Base-by-base conservation (phyloP, 2,329 filamentous ascomycete species). In the Sclerotinia nivalis region DNA sequence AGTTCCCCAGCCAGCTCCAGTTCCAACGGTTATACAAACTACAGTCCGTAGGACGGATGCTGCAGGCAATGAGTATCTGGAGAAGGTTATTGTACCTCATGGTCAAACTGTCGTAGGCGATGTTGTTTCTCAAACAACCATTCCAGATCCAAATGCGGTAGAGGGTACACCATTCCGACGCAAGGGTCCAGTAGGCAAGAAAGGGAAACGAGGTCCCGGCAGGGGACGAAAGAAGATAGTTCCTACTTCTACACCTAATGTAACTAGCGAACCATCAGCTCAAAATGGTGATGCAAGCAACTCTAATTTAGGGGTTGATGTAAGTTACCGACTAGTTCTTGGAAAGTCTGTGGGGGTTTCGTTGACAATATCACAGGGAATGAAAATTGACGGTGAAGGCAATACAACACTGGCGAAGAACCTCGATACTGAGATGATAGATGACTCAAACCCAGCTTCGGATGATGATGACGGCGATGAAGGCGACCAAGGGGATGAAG, bases 101-200 rank as follows among this genome's bases (percentile, higher is more conserved):
- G 93, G 93, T 0, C 91, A 96, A 78, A 83, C 84, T 7, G 86
- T 97, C 0, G 91, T 95, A 73, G 93, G 93, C 69, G 93, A 97
- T 78, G 89, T 97, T 65, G 87, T 93, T 70, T 84, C 85, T 2
- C 87, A 88, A 52, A 84, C 84, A 8, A 82, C 89, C 45, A 87
- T 88, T 60, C 88, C 89, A 75, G 84, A 85, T 56, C 84, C 89
- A 70, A 87, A 87, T 72, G 84, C 83, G 37, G 79, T 83, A 59
- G 84, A 79, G 75, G 82, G 80, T 74, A 84, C 84, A 31, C 84
- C 85, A 22, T 81, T 83, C 6, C 85, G 84, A 77, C 87, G 90
- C 77, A 88, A 90, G 71, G 82, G 78, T 72, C 85, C 84, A 25
- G 82, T 84, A 18, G 81, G 83, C 5, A 85, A 93, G 79, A 90